Base-by-base conservation (phyloP, 768 basidiomycete species). In the Crepidotus variabilis region DNA sequence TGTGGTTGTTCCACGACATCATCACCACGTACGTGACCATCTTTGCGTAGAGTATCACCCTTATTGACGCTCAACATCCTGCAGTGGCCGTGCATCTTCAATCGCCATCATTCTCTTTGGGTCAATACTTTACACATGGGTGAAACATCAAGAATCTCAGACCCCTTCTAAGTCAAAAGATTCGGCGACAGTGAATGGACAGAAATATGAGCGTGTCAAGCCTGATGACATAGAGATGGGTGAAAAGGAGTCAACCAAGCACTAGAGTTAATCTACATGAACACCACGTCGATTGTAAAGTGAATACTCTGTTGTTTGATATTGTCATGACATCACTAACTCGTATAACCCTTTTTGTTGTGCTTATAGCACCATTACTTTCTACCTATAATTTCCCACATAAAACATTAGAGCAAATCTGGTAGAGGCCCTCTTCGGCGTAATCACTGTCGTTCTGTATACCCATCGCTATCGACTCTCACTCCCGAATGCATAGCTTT, bases 61-160 rank as follows among this genome's bases (percentile, higher is more conserved):
- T 5, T 9, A 33, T 33, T 54, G 33, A 47, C 18, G 20, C 33
- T 61, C 20, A 55, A 18, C 8, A 21, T 36, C 35, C 50, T 47
- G 4, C 67, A 93, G 91, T 45, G 92, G 92, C 6, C 92, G 93
- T 28, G 86, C 81, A 6, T 77, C 85, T 9, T 92, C 92, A 1
- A 92, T 95, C 59, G 81, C 78, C 2, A 85, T 83, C 60, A 96
- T 96, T 66, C 84, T 95, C 24, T 65, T 77, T 32, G 93, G 93
- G 18, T 95, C 93, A 0, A 69, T 91, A 35, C 86, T 85, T 69
- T 96, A 95, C 71, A 94, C 92, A 2, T 93, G 91, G 91, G 78
- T 90, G 53, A 93, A 93, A 68, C 86, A 92, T 68, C 63, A 78
- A 60, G 91, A 93, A 69, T 77, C 83, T 7, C 79, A 80, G 56